These are phyloP conservation scores for Fusarium burgessii DNA, from an alignment of 2,329 filamentous ascomycete genomes.

Conservation along the genomic window DNA sequence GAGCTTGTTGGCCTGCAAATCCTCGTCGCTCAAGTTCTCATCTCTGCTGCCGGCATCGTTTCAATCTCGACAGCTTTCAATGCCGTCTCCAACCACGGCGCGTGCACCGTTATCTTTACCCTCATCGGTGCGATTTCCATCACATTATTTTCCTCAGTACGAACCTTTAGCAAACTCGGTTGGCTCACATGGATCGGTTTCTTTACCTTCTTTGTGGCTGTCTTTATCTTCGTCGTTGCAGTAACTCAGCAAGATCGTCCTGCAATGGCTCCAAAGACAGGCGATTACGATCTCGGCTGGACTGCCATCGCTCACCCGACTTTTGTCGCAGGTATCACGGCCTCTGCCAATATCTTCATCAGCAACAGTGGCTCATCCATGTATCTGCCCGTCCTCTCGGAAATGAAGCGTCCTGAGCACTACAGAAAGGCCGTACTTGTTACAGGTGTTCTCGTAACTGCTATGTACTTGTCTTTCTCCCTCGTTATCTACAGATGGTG, in stretches of 20 bases:
- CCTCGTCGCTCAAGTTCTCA: neutral
- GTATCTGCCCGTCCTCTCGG: constrained; percentile 62
- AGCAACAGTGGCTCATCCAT: constrained; percentile 58
- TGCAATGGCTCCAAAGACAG: neutral
- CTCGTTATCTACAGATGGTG: constrained; percentile 9
- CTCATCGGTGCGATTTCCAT: neutral
- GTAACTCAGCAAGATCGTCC: constrained; percentile 2
- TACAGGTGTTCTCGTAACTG: neutral
- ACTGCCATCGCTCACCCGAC: constrained; percentile 2
- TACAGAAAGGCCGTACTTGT: neutral
- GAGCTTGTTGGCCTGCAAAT: constrained; percentile 1
- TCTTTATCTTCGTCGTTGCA: constrained; percentile 6
- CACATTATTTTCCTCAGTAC: neutral
- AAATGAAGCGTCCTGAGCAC: constrained; percentile 55
- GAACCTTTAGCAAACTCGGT: neutral
- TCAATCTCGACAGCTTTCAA: constrained; percentile 1
- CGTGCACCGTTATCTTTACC: neutral
- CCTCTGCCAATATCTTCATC: constrained; percentile 54
- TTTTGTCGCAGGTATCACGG: neutral
- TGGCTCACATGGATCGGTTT: constrained; percentile 6
- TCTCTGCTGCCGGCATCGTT: constrained; percentile 1
- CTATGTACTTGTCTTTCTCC: constrained; percentile 7
- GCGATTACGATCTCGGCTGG: neutral
- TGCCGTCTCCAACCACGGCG: constrained; percentile 2
- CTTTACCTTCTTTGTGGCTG: neutral